phyloP scores from a whole-genome alignment of 2,329 filamentous ascomycete species.

The Zasmidium angulare region DNA sequence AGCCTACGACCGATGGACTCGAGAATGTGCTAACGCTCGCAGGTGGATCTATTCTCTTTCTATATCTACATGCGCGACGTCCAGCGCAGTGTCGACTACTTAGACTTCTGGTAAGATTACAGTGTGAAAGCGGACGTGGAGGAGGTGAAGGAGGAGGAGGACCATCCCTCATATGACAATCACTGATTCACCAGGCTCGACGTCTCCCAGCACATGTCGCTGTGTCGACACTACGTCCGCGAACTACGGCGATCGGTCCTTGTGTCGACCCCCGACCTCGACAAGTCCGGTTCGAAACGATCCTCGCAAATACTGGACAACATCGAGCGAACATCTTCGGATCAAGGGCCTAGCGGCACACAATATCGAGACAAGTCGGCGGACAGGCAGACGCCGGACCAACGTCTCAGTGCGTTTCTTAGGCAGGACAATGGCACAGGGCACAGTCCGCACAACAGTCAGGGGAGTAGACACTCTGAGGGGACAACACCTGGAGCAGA shows the following conservation, averaged over 20 bases:
- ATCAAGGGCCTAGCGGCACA: conserved; percentile 35
- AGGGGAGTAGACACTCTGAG: conserved; percentile 36
- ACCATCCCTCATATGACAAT: neutral
- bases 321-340: conserved; percentile 47
- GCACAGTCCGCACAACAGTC: conserved; percentile 50
- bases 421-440: conserved; percentile 44
- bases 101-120: conserved; percentile 85
- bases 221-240: conserved; percentile 95
- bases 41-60: conserved; percentile 93
- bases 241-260: conserved; percentile 91
- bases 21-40: conserved; percentile 10
- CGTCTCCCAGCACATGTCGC: conserved; percentile 97
- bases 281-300: conserved; percentile 74
- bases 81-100: conserved; percentile 93
- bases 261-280: conserved; percentile 85
- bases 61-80: conserved; percentile 99
- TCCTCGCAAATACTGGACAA: conserved; percentile 76
- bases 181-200: conserved; percentile 71
- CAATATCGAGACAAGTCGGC: conserved; percentile 45
- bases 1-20: conserved; percentile 1
- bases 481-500: conserved; percentile 38
- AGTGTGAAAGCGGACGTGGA: neutral
- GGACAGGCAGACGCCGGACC: conserved; percentile 66
- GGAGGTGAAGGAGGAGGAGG: no score
- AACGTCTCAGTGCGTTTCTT: conserved; percentile 87